Evolutionary conservation across 2,329 filamentous ascomycete species (phyloP).

Genomic region (Scleromitrula shiraiana): DNA sequence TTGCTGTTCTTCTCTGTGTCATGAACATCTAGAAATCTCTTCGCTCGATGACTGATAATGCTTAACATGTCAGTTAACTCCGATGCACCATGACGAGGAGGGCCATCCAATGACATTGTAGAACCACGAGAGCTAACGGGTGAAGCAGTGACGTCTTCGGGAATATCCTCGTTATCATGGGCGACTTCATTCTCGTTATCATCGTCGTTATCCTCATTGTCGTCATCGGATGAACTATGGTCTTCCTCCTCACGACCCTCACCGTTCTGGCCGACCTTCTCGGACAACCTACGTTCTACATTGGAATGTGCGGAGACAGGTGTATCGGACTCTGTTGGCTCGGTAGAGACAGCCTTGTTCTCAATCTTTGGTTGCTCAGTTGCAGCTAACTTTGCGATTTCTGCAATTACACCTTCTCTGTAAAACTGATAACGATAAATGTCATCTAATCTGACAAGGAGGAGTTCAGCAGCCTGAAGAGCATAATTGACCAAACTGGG

Average conservation of each 20-base stretch:
- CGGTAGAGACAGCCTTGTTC: conserved; percentile 15
- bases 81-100: conserved; percentile 40
- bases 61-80: conserved; percentile 55
- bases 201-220: conserved; percentile 40
- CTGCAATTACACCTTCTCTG: conserved; percentile 87
- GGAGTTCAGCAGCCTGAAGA: conserved; percentile 79
- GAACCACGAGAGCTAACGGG: conserved; percentile 49
- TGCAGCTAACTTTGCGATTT: conserved; percentile 74
- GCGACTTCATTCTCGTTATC: conserved; percentile 35
- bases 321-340: conserved; percentile 14
- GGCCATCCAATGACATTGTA: conserved; percentile 54
- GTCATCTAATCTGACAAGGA: conserved; percentile 73
- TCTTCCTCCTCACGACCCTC: conserved; percentile 37
- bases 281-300: conserved; percentile 26
- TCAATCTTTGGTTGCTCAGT: conserved; percentile 11
- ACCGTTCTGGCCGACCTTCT: conserved; percentile 20
- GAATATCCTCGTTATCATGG: conserved; percentile 44
- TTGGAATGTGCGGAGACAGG: conserved; percentile 28
- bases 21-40: conserved; percentile 75
- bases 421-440: conserved; percentile 97
- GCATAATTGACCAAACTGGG: conserved; percentile 77
- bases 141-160: conserved; percentile 35
- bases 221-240: conserved; percentile 40
- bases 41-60: conserved; percentile 67
- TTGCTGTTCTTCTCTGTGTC: conserved; percentile 67